Evolutionary conservation across 257 asterid genomes (phyloP).

Genomic region (Nicotiana undulata): DNA sequence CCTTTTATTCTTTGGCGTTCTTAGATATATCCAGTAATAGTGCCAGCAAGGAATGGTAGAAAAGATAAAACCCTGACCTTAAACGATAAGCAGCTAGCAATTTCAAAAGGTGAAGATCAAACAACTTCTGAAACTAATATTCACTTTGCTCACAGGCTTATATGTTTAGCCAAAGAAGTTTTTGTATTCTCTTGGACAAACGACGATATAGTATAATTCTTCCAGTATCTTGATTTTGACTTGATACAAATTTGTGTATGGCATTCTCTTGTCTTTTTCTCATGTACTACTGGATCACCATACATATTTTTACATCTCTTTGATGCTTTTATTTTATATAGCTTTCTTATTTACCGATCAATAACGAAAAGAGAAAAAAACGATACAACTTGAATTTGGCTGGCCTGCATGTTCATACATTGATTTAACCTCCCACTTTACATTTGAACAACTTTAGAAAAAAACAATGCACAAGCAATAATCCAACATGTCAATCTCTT

Average conservation of each 20-base stretch:
- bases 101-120: background rate
- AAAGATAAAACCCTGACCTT: background rate
- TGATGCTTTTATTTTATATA: background rate
- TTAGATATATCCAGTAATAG: background rate
- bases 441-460: background rate
- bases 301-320: background rate
- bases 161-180: no score
- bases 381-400: background rate
- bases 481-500: background rate
- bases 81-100: background rate
- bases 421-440: background rate
- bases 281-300: background rate
- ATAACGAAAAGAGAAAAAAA: background rate
- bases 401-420: background rate
- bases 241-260: background rate
- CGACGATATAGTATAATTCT: no score
- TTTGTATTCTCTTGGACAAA: no score
- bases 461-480: background rate
- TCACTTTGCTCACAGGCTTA: background rate
- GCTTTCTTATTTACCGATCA: background rate
- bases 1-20: background rate
- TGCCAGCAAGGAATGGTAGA: background rate
- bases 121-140: background rate
- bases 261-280: background rate
- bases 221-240: background rate